Conservation (phyloP, 306 rosid genomes). For the Vigna mungo region DNA sequence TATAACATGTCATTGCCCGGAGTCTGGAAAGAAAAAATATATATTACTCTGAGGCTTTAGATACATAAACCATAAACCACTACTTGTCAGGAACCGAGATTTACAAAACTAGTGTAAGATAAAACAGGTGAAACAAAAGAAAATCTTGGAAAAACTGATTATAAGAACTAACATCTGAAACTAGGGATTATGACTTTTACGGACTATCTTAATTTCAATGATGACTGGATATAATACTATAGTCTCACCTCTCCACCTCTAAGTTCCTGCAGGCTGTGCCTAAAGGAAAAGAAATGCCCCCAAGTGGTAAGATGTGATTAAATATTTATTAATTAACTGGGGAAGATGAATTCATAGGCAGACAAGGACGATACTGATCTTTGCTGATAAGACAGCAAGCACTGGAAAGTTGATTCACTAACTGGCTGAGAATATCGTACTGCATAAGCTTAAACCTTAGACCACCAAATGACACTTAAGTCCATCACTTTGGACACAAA, state of each 20-base stretch:
- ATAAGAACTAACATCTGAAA: slow-evolving; percentile 10
- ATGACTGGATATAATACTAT: neutral
- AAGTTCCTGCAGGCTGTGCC: neutral
- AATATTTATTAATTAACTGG: slow-evolving; percentile 6
- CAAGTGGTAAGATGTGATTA: slow-evolving; percentile 4
- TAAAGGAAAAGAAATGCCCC: slow-evolving; percentile 20
- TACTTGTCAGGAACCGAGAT: slow-evolving; percentile 14
- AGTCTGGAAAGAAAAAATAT: slow-evolving; percentile 52
- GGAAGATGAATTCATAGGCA: slow-evolving; percentile 11
- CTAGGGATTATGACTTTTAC: neutral
- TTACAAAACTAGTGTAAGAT: slow-evolving; percentile 26
- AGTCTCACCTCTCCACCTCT: slow-evolving; percentile 3
- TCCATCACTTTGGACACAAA: slow-evolving; percentile 12
- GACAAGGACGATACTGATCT: neutral
- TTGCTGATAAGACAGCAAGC: slow-evolving; percentile 17
- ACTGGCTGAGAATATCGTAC: slow-evolving; percentile 20
- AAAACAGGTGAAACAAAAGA: slow-evolving; percentile 8
- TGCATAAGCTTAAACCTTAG: neutral
- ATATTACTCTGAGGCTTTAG: slow-evolving; percentile 26
- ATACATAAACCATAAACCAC: slow-evolving; percentile 22
- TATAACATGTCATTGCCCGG: slow-evolving; percentile 67
- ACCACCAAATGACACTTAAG: slow-evolving; percentile 3
- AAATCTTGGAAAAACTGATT: neutral
- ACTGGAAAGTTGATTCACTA: neutral
- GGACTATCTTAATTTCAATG: neutral